Base-by-base conservation (phyloP, 768 basidiomycete species). In the Nevesoporus exiguus region DNA sequence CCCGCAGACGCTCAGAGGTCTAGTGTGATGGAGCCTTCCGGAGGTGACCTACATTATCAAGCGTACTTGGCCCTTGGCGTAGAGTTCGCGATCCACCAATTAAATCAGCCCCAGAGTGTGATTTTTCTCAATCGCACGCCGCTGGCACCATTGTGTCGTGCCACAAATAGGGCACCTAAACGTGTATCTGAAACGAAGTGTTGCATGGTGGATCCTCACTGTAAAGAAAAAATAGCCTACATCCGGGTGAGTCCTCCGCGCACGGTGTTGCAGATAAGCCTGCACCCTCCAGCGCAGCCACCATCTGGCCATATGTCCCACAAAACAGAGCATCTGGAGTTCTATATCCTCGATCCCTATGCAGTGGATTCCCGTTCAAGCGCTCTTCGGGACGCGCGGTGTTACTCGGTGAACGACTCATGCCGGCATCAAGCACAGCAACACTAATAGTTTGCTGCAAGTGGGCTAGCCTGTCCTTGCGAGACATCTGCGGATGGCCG, bases 291-390 rank as follows among this genome's bases (percentile, higher is more conserved):
- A 77, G 61, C n/a, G 76, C 76, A 22, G 61, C 54, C 68, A 70
- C 69, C 47, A 77, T 59, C 60, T 77, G 76, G 10, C 76, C 76
- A 57, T 75, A 77, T 19, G 76, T 77, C 24, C 76, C 76, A 24
- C 72, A 69, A 58, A 74, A 77, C 48, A 77, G 59, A 27, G 73
- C 64, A 39, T 66, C 62, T n/a, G 66, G 19, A 9, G 55, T 57
- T 51, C 52, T 62, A 21, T 65, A 47, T 47, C 55, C 55, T 48
- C 58, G 52, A 33, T 25, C n/a, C 2, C 7, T 36, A 34, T 51
- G 61, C 2, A 24, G n/a, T 25, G 19, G 24, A 21, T 45, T 21
- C 5, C 47, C 52, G 17, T 36, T 31, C 1, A 43, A 46, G 30
- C 29, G 51, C 13, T 57, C 42, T 39, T 48, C 44, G 2, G 53